Percentiles rank a stretch among this genome's conserved stretches.
Evolutionary conservation across 805 yeast species (phyloP).

Genomic region (Komagataella populi): DNA sequence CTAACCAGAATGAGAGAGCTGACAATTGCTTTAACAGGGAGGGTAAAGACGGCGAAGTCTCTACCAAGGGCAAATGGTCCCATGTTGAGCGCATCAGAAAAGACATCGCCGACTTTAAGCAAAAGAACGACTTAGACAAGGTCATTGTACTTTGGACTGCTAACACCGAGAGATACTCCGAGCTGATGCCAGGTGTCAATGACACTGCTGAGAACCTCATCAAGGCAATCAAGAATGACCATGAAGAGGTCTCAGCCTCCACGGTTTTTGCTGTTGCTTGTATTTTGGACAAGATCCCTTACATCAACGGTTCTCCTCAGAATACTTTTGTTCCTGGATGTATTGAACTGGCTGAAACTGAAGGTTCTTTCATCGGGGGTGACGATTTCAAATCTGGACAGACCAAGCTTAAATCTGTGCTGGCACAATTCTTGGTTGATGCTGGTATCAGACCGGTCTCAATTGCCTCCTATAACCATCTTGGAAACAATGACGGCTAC

Average conservation of each 20-base stretch:
- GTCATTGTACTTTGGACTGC: conserved; percentile 95
- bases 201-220: conserved; percentile 78
- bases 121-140: conserved; percentile 59
- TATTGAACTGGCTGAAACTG: conserved; percentile 72
- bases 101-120: conserved; percentile 73
- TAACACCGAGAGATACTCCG: conserved; percentile 88
- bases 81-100: conserved; percentile 80
- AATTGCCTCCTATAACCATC: conserved; percentile 90
- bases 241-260: conserved; percentile 80
- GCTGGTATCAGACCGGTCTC: conserved; percentile 95
- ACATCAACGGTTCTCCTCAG: conserved; percentile 95
- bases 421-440: conserved; percentile 91
- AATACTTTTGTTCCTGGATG: conserved; percentile 96
- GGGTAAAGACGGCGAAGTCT: conserved; percentile 29
- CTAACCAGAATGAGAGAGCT: conserved; percentile 87
- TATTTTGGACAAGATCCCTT: conserved; percentile 77
- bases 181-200: conserved; percentile 64
- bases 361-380: conserved; percentile 78
- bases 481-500: conserved; percentile 94
- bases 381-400: conserved; percentile 97
- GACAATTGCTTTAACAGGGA: conserved; percentile 64
- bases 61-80: conserved; percentile 61
- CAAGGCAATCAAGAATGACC: conserved; percentile 61
- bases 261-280: conserved; percentile 92
- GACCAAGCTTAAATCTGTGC: conserved; percentile 89